phyloP scores from a whole-genome alignment of 768 basidiomycete species.

The Russula compacta region DNA sequence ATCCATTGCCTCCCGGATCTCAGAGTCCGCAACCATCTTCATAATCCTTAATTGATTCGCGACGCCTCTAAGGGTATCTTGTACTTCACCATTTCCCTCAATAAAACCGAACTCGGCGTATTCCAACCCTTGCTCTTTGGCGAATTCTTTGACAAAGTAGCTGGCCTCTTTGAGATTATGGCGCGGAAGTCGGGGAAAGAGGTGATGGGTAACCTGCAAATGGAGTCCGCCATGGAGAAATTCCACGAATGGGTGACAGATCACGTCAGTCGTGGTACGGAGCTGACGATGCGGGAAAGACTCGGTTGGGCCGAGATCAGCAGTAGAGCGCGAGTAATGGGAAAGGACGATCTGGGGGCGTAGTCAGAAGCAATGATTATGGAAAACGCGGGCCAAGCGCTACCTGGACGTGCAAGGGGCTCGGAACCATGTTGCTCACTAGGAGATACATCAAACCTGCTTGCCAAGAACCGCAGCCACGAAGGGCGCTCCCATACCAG shows the following conservation, averaged over 20 bases:
- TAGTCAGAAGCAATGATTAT: background rate
- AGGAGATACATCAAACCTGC: slow-evolving; percentile 65
- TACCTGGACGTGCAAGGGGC: slow-evolving; percentile 93
- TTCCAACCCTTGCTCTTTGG: slow-evolving; percentile 70
- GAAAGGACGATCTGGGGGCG: slow-evolving; percentile 81
- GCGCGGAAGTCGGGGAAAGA: slow-evolving; percentile 91
- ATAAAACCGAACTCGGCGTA: slow-evolving; percentile 92
- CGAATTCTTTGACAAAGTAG: slow-evolving; percentile 77
- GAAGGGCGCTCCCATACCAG: slow-evolving; percentile 74
- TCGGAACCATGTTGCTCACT: slow-evolving; percentile 77
- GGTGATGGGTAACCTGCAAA: slow-evolving; percentile 93
- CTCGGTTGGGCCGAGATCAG: slow-evolving; percentile 81
- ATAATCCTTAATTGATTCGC: slow-evolving; percentile 83
- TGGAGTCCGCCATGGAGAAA: slow-evolving; percentile 97
- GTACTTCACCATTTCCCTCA: slow-evolving; percentile 75
- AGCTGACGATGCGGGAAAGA: slow-evolving; percentile 92
- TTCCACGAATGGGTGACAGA: slow-evolving; percentile 72
- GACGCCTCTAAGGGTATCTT: slow-evolving; percentile 73
- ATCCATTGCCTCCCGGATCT: slow-evolving; percentile 55
- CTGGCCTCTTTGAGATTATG: slow-evolving; percentile 87
- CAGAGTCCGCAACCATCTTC: slow-evolving; percentile 68
- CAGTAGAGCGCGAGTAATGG: slow-evolving; percentile 93
- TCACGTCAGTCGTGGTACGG: slow-evolving; percentile 95
- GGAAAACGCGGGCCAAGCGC: slow-evolving; percentile 19
- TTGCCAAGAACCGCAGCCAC: slow-evolving; percentile 62